Conservation (phyloP, 2,329 filamentous ascomycete genomes). For the Scedosporium aurantiacum region DNA sequence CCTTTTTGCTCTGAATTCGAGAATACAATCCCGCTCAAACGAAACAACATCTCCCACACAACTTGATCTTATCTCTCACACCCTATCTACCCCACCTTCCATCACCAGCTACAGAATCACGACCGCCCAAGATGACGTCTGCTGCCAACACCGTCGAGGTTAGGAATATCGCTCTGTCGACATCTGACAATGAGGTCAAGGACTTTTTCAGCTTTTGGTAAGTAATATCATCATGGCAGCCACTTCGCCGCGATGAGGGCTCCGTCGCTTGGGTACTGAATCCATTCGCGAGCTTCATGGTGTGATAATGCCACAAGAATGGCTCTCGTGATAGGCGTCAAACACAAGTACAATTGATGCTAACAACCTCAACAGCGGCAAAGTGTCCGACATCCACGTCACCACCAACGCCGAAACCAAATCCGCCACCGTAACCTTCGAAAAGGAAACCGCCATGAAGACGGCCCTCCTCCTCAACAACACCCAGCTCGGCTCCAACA, state of each 20-base stretch:
- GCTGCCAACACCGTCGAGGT: conserved; percentile 65
- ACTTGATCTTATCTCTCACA: neutral
- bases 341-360: neutral
- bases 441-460: conserved; percentile 93
- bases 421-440: conserved; percentile 86
- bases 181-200: conserved; percentile 79
- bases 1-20: neutral
- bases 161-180: conserved; percentile 73
- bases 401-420: conserved; percentile 59
- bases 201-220: conserved; percentile 98
- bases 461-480: conserved; percentile 95
- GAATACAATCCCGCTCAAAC: neutral
- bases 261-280: too few species aligned
- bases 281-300: neutral
- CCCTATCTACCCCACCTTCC: neutral
- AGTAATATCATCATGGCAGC: conserved; percentile 16
- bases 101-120: neutral
- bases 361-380: conserved; percentile 50
- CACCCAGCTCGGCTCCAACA: conserved; percentile 80
- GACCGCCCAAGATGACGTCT: conserved; percentile 7
- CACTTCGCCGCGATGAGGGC: too few species aligned
- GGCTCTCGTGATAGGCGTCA: conserved; percentile 7
- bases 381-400: conserved; percentile 76
- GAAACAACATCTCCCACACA: neutral
- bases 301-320: neutral